phyloP scores from a whole-genome alignment of 768 basidiomycete genomes.

The Boletus coccyginus region DNA sequence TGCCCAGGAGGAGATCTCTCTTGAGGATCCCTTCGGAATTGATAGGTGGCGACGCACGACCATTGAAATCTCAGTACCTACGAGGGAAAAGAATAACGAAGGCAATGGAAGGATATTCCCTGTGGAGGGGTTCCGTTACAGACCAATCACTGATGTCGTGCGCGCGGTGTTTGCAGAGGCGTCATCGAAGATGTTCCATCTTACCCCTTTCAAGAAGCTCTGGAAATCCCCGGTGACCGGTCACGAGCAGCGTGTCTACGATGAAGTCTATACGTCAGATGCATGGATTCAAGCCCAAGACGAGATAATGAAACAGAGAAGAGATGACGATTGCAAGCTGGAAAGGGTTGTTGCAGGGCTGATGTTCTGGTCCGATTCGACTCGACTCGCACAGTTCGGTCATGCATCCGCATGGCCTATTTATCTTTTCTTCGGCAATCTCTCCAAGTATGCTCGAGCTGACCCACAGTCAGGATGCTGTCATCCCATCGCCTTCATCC shows the following conservation, averaged over 20 bases:
- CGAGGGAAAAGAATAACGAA: no score
- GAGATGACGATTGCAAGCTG: not conserved
- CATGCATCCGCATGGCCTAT: conserved; percentile 15
- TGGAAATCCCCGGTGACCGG: no score
- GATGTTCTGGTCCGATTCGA: conserved; percentile 9
- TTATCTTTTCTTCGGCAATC: not conserved
- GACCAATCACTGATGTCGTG: no score
- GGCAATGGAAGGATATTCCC: no score
- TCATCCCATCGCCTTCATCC: not conserved
- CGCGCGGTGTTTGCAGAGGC: conserved; percentile 5
- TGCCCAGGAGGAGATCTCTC: not conserved
- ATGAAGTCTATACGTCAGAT: no score
- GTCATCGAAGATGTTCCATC: conserved; percentile 16
- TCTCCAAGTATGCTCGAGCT: not conserved
- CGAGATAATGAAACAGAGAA: conserved; percentile 1
- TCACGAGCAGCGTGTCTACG: no score
- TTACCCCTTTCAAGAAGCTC: conserved; percentile 13
- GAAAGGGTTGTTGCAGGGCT: not conserved
- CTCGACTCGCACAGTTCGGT: conserved; percentile 8
- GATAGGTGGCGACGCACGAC: no score
- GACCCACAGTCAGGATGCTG: not conserved
- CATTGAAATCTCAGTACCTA: no score
- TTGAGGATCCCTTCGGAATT: no score
- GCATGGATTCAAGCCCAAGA: no score
- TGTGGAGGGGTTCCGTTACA: no score